Conservation (phyloP, 2,329 filamentous ascomycete genomes). For the Alternaria brassicae region DNA sequence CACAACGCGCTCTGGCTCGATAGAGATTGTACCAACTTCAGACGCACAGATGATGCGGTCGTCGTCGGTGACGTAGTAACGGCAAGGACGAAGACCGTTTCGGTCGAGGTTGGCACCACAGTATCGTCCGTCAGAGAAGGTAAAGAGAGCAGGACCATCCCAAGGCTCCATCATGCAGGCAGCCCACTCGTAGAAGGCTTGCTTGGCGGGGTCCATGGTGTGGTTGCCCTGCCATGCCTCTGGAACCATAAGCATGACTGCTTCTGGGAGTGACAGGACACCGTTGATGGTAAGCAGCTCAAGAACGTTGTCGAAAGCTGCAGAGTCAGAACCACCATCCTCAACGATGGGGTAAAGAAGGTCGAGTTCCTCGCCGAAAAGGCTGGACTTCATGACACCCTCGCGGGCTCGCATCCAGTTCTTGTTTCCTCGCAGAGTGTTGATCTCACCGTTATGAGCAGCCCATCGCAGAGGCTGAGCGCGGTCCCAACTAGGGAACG, state of each 20-base stretch:
- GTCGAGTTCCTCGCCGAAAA: conserved; percentile 93
- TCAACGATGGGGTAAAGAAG: conserved; percentile 92
- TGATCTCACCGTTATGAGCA: conserved; percentile 98
- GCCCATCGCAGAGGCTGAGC: conserved; percentile 96
- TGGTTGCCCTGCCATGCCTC: conserved; percentile 97
- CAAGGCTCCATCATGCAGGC: conserved; percentile 99
- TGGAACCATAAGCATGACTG: conserved; percentile 98
- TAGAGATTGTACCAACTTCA: conserved; percentile 90
- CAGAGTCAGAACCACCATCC: conserved; percentile 94
- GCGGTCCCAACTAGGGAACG: conserved; percentile 97
- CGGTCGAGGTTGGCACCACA: conserved; percentile 96
- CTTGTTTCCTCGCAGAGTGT: conserved; percentile 96
- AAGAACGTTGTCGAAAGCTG: conserved; percentile 95
- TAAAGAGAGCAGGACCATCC: conserved; percentile 96
- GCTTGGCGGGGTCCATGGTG: conserved; percentile 91
- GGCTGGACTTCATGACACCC: conserved; percentile 89
- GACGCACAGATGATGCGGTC: conserved; percentile 97
- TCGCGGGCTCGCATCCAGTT: conserved; percentile 99
- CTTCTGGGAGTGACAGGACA: conserved; percentile 91
- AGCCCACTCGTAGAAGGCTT: conserved; percentile 98
- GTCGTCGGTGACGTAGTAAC: conserved; percentile 96
- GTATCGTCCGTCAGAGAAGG: conserved; percentile 94
- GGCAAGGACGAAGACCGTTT: conserved; percentile 92
- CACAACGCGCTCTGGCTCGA: conserved; percentile 87
- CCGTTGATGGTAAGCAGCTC: conserved; percentile 95